A percentile compares a stretch with the other conserved stretches of the same genome.
phyloP scores from a whole-genome alignment of 352 stramenopile genomes.

The Thalassiosira livingstoniorum region DNA sequence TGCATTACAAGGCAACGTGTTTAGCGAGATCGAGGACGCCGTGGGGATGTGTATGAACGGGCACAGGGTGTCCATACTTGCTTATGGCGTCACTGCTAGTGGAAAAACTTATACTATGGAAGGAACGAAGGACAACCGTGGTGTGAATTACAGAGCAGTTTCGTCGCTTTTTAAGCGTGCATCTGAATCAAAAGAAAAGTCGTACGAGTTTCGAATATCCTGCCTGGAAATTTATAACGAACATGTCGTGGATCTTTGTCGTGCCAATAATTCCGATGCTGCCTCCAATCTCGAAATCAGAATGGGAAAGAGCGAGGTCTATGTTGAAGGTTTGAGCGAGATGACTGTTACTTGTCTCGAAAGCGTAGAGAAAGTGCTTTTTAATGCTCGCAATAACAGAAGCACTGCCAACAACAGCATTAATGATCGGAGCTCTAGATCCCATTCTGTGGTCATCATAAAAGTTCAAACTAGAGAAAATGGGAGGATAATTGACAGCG shows the following conservation, averaged over 20 bases:
- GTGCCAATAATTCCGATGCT: neutral
- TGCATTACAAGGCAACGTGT: neutral
- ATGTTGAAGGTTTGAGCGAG: neutral
- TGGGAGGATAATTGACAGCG: neutral
- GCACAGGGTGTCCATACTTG: neutral
- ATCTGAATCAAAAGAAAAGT: neutral
- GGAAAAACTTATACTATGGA: slow-evolving; percentile 7
- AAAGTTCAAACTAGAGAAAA: neutral
- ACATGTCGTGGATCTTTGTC: neutral
- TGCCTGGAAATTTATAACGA: slow-evolving; percentile 12
- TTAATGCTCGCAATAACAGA: neutral
- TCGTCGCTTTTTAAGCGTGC: neutral
- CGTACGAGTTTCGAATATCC: neutral
- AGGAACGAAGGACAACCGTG: neutral
- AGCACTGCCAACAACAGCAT: neutral
- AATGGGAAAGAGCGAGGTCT: slow-evolving; percentile 5
- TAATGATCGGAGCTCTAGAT: neutral
- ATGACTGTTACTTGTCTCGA: neutral
- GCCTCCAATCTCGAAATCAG: neutral
- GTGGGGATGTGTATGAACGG: neutral
- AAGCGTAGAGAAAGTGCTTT: neutral
- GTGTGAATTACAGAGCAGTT: neutral
- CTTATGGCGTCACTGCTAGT: neutral
- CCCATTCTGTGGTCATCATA: neutral
- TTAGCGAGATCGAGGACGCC: slow-evolving; percentile 2